Conservation (phyloP, 2,329 filamentous ascomycete species). For the Pseudopithomyces maydicus region DNA sequence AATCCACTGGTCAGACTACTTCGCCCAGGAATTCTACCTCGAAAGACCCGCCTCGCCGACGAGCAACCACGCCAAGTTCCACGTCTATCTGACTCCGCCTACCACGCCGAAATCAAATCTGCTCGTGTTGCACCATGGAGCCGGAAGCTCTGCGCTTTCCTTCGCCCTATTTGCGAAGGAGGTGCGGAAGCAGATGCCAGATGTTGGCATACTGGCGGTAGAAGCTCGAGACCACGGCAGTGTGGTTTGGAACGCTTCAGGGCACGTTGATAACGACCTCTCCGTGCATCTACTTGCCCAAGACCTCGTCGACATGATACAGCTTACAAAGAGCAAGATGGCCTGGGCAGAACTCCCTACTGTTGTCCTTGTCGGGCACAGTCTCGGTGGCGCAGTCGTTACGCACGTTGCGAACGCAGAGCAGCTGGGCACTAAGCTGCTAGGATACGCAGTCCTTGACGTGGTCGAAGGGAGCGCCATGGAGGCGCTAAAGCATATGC, state of each 20-base stretch:
- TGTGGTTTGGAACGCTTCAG: slow-evolving; percentile 49
- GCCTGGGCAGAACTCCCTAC: slow-evolving; percentile 75
- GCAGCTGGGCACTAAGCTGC: slow-evolving; percentile 67
- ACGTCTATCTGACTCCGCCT: slow-evolving; percentile 88
- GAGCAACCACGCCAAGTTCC: slow-evolving; percentile 64
- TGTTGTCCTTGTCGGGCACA: slow-evolving; percentile 86
- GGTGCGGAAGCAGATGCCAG: slow-evolving; percentile 75
- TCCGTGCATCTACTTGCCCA: slow-evolving; percentile 72
- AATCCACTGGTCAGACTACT: slow-evolving; percentile 87
- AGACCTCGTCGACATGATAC: slow-evolving; percentile 74
- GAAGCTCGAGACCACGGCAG: slow-evolving; percentile 90
- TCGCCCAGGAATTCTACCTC: slow-evolving; percentile 84
- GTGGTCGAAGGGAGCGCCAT: slow-evolving; percentile 95
- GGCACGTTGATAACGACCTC: slow-evolving; percentile 63
- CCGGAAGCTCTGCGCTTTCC: slow-evolving; percentile 88
- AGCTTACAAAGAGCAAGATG: slow-evolving; percentile 70
- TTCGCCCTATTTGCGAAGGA: slow-evolving; percentile 83
- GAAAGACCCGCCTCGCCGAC: slow-evolving; percentile 49
- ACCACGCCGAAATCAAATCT: slow-evolving; percentile 70
- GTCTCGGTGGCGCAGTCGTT: slow-evolving; percentile 87
- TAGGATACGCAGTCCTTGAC: slow-evolving; percentile 90
- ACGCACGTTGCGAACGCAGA: slow-evolving; percentile 77
- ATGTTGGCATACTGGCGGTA: slow-evolving; percentile 80
- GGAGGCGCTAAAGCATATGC: slow-evolving; percentile 93
- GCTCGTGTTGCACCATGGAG: slow-evolving; percentile 94